Percentiles rank a stretch among this genome's conserved stretches.
These are phyloP conservation scores for Eucalyptus curtisii DNA, from an alignment of 345 rosid species.

Conservation along the genomic window DNA sequence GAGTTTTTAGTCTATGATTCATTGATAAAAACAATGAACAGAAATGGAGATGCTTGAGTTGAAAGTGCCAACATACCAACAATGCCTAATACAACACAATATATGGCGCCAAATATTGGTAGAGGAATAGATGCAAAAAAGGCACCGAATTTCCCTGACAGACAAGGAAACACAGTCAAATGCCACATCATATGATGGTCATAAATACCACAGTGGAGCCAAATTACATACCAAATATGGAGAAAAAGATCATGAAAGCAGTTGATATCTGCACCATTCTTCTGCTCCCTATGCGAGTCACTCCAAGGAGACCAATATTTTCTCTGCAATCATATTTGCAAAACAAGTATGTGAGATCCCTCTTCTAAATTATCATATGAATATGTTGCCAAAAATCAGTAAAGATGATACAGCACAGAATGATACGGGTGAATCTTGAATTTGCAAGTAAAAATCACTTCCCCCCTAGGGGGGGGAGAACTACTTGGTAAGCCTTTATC, in stretches of 20 bases:
- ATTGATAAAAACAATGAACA: not conserved
- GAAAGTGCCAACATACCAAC: slow-evolving; percentile 48
- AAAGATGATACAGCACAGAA: not conserved
- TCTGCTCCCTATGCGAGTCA: slow-evolving; percentile 89
- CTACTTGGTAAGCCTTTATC: not conserved
- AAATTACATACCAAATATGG: slow-evolving; percentile 72
- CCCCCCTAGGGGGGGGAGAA: not conserved
- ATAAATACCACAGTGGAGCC: not conserved
- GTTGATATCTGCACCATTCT: slow-evolving; percentile 92
- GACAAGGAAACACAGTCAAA: not conserved
- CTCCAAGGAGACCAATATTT: slow-evolving; percentile 92
- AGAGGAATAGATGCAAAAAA: slow-evolving; percentile 95
- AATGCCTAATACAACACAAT: slow-evolving; percentile 80
- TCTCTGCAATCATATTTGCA: slow-evolving; percentile 43
- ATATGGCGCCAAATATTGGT: slow-evolving; percentile 85
- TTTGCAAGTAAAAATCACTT: not conserved
- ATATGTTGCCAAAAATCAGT: not conserved
- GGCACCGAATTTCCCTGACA: slow-evolving; percentile 89
- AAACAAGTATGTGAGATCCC: not conserved
- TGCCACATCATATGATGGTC: not conserved
- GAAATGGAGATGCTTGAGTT: not conserved
- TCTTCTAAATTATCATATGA: not conserved
- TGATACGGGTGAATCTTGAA: not conserved
- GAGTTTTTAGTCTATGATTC: not conserved
- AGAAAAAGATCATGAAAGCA: slow-evolving; percentile 93